A percentile compares a stretch with the other conserved stretches of the same genome.
These are phyloP conservation scores for Priceomyces haplophilus DNA, from an alignment of 805 yeast genomes.

Conservation along the genomic window DNA sequence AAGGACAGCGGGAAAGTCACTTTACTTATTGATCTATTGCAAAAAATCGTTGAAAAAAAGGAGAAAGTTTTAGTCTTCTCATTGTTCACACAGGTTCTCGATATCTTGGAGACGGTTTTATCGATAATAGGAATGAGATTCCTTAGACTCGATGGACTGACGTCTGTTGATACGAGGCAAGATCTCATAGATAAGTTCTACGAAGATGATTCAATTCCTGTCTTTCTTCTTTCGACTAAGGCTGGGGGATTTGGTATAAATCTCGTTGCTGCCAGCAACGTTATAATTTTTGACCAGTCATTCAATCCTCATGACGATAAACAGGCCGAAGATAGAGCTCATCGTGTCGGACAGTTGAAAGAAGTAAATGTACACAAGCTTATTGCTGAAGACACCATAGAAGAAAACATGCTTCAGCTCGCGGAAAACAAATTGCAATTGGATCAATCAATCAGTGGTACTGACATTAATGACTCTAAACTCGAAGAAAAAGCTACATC, in stretches of 20 bases:
- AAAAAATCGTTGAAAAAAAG: conserved; percentile 50
- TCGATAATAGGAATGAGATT: conserved; percentile 64
- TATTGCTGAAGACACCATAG: conserved; percentile 73
- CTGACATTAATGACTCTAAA: conserved; percentile 36
- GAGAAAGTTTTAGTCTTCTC: conserved; percentile 82
- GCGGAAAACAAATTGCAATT: conserved; percentile 90
- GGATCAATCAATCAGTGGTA: conserved; percentile 58
- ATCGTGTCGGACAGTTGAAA: conserved; percentile 90
- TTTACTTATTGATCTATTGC: conserved; percentile 55
- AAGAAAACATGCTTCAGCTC: conserved; percentile 79
- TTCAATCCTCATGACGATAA: conserved; percentile 98
- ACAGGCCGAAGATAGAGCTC: conserved; percentile 98
- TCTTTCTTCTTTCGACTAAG: conserved; percentile 85
- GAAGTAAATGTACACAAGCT: conserved; percentile 78
- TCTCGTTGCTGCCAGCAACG: conserved; percentile 90
- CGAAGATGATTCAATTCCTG: conserved; percentile 76
- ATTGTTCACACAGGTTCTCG: conserved; percentile 87
- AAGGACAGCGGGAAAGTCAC: conserved; percentile 73
- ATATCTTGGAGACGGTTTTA: conserved; percentile 76
- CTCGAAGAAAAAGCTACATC: conserved; percentile 53
- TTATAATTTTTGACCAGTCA: conserved; percentile 86
- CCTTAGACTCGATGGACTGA: conserved; percentile 87
- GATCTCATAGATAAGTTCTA: conserved; percentile 85
- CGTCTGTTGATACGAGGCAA: conserved; percentile 91
- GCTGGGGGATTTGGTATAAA: conserved; percentile 99